These are phyloP conservation scores for Onygena corvina DNA, from an alignment of 2,329 filamentous ascomycete species.

Conservation along the genomic window DNA sequence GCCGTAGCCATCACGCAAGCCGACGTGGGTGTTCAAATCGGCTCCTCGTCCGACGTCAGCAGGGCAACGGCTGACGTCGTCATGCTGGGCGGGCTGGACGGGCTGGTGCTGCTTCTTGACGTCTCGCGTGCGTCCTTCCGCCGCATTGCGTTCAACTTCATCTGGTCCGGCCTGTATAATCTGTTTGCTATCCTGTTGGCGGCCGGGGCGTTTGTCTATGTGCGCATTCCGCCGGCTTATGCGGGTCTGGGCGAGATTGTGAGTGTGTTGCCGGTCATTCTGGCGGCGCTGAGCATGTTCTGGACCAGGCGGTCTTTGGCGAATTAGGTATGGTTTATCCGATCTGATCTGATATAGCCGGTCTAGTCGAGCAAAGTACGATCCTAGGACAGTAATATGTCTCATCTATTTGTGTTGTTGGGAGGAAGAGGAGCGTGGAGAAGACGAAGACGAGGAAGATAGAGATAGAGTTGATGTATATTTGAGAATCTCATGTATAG, in stretches of 20 bases:
- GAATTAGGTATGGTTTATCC: background rate
- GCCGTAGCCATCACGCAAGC: constrained; percentile 60
- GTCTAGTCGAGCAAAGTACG: too few relatives aligned
- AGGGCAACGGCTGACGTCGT: constrained; percentile 57
- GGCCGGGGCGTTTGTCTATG: constrained; percentile 50
- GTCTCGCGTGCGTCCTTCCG: constrained; percentile 35
- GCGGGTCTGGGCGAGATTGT: constrained; percentile 62
- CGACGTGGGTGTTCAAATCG: constrained; percentile 58
- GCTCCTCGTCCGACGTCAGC: constrained; percentile 52
- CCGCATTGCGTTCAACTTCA: constrained; percentile 56
- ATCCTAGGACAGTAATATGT: too few relatives aligned
- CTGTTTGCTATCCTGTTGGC: constrained; percentile 54
- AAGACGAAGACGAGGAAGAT: too few relatives aligned
- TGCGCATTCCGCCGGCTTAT: constrained; percentile 49
- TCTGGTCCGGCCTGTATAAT: constrained; percentile 61
- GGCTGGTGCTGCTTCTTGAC: constrained; percentile 48
- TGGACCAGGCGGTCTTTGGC: background rate
- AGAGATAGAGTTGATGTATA: too few relatives aligned
- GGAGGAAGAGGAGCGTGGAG: too few relatives aligned
- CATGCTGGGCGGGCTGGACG: constrained; percentile 46
- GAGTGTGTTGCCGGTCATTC: constrained; percentile 59
- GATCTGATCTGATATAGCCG: too few relatives aligned
- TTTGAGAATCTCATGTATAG: too few relatives aligned
- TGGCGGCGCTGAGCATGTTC: constrained; percentile 32
- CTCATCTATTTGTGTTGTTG: too few relatives aligned